Conservation (phyloP, 352 stramenopile species). For the Phytophthora idaei region DNA sequence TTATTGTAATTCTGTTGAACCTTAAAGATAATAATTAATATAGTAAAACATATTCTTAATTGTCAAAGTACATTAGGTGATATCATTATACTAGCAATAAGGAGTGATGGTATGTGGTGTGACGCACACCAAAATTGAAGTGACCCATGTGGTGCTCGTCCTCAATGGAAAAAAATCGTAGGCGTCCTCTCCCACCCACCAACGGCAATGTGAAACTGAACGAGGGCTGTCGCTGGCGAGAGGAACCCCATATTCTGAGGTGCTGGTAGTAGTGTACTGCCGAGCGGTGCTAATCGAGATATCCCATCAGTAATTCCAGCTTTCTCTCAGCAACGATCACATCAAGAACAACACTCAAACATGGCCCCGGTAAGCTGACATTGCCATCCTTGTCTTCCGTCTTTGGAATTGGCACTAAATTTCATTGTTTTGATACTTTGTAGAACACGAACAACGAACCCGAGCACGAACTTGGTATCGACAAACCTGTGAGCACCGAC, state of each 20-base stretch:
- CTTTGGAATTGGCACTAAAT: background rate
- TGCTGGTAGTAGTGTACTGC: background rate
- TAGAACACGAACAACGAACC: constrained; percentile 17
- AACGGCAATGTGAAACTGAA: constrained; percentile 28
- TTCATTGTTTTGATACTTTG: background rate
- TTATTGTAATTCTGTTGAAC: no score
- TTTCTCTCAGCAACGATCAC: constrained; percentile 15
- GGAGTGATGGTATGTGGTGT: constrained; percentile 11
- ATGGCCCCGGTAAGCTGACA: constrained; percentile 25
- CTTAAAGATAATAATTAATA: no score
- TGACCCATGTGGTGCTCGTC: constrained; percentile 12
- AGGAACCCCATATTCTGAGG: constrained; percentile 2
- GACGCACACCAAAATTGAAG: constrained; percentile 21
- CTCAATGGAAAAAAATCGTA: constrained; percentile 8
- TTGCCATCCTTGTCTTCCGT: background rate
- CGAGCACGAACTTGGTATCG: constrained; percentile 6
- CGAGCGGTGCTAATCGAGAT: background rate
- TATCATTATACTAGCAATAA: background rate
- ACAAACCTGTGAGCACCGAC: background rate
- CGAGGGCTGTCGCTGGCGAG: constrained; percentile 15
- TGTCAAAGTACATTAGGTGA: no score
- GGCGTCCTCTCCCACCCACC: constrained; percentile 23
- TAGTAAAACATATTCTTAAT: no score
- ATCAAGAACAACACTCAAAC: background rate
- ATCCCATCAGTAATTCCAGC: constrained; percentile 5